These are phyloP conservation scores for Lactarius indigo DNA, from an alignment of 768 basidiomycete genomes.

Conservation along the genomic window DNA sequence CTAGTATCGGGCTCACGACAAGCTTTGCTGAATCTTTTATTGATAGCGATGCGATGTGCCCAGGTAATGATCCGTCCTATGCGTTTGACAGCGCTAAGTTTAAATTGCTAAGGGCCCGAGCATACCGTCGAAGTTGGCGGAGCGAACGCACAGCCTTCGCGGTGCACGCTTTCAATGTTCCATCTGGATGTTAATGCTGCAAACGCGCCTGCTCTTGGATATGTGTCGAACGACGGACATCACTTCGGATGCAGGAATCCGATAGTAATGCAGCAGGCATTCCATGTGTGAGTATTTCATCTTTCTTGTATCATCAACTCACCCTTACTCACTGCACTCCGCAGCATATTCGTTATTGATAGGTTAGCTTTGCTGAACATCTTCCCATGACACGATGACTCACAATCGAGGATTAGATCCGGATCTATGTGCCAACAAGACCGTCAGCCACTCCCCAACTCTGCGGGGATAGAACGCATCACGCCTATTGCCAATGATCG, in stretches of 20 bases:
- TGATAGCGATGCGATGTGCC: slow-evolving; percentile 47
- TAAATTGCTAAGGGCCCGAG: slow-evolving; percentile 42
- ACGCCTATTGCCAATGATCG: slow-evolving; percentile 40
- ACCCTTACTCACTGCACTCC: background rate
- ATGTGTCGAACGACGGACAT: slow-evolving; percentile 55
- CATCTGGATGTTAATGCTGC: slow-evolving; percentile 37
- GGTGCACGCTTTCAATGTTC: slow-evolving; percentile 51
- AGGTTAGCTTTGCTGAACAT: slow-evolving; percentile 30
- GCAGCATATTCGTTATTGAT: slow-evolving; percentile 52
- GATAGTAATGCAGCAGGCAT: slow-evolving; percentile 48
- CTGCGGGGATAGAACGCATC: slow-evolving; percentile 40
- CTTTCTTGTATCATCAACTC: background rate
- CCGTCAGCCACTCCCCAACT: slow-evolving; percentile 41
- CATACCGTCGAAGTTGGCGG: slow-evolving; percentile 39
- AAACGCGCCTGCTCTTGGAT: slow-evolving; percentile 36
- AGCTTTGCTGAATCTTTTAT: background rate
- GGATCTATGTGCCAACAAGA: slow-evolving; percentile 45
- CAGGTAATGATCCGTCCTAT: slow-evolving; percentile 33
- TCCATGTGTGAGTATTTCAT: slow-evolving; percentile 48
- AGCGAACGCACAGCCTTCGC: slow-evolving; percentile 44
- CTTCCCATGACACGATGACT: background rate
- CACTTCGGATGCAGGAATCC: slow-evolving; percentile 53
- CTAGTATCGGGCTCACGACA: slow-evolving; percentile 37
- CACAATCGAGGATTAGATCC: slow-evolving; percentile 38
- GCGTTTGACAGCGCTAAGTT: background rate